phyloP scores from a whole-genome alignment of 2,329 filamentous ascomycete genomes.

The Colletotrichum aenigma region DNA sequence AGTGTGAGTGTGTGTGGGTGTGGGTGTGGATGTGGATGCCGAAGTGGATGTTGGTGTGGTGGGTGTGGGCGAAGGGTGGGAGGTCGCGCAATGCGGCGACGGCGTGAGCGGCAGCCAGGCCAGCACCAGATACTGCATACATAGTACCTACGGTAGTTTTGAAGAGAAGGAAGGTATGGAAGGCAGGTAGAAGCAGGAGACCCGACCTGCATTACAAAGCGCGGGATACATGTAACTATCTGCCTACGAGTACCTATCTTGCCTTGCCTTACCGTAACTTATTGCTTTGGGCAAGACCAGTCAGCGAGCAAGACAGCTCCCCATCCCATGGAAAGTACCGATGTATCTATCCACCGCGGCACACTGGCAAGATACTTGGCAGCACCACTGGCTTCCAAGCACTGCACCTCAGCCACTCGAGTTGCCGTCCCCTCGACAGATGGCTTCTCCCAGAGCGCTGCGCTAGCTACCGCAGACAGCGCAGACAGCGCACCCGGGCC shows the following conservation, averaged over 20 bases:
- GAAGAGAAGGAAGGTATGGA: background rate
- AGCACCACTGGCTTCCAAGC: background rate
- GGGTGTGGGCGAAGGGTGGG: slow-evolving; percentile 15
- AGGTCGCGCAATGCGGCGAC: slow-evolving; percentile 18
- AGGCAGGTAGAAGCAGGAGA: background rate
- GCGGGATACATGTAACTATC: background rate
- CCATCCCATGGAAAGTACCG: background rate
- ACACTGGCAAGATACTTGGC: background rate
- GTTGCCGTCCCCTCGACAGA: background rate
- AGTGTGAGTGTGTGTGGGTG: background rate
- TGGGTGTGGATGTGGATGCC: background rate
- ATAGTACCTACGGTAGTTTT: background rate
- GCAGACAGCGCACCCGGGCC: background rate
- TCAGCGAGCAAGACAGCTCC: background rate
- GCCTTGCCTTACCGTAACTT: background rate
- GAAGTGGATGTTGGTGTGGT: background rate
- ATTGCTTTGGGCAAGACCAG: background rate
- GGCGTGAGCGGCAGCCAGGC: slow-evolving; percentile 9
- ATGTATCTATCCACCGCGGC: background rate
- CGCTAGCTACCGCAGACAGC: background rate
- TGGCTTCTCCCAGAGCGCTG: background rate
- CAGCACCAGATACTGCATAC: background rate
- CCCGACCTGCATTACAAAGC: background rate
- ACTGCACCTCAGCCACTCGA: background rate
- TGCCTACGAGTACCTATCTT: background rate